phyloP scores from a whole-genome alignment of 495 filamentous ascomycete genomes.

The Penicillium verhagenii region DNA sequence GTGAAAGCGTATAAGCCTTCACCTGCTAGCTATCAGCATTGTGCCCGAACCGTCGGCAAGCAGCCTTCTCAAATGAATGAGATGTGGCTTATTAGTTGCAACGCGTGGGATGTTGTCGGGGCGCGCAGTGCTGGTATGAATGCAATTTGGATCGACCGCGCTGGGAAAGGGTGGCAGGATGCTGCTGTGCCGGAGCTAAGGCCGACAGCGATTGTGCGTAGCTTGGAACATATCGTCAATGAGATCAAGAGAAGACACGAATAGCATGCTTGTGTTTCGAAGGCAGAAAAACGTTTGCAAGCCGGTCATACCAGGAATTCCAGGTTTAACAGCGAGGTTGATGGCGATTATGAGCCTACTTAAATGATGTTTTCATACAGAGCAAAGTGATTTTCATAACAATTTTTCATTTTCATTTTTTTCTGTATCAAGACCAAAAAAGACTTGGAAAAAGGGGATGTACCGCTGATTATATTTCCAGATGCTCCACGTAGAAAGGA shows the following conservation, averaged over 20 bases:
- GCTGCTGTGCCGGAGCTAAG: slow-evolving; percentile 20
- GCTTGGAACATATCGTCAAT: slow-evolving; percentile 29
- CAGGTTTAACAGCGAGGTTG: background rate
- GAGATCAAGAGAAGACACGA: slow-evolving; percentile 18
- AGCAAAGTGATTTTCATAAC: background rate
- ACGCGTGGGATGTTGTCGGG: slow-evolving; percentile 75
- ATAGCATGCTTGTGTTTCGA: background rate
- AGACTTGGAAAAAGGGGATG: slow-evolving; percentile 24
- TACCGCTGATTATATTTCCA: slow-evolving; percentile 52
- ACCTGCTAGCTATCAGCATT: slow-evolving; percentile 58
- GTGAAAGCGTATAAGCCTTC: slow-evolving; percentile 67
- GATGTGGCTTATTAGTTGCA: slow-evolving; percentile 73
- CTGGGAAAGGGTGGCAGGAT: slow-evolving; percentile 44
- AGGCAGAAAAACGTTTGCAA: too few relatives aligned
- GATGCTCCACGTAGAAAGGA: slow-evolving; percentile 48
- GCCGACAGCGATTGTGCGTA: slow-evolving; percentile 31
- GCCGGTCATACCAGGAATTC: too few relatives aligned
- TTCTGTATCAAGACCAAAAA: background rate
- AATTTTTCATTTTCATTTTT: background rate
- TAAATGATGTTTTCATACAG: background rate
- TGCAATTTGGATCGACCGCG: slow-evolving; percentile 69
- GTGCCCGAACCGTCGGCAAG: slow-evolving; percentile 54
- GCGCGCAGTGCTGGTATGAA: slow-evolving; percentile 48
- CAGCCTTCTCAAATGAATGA: slow-evolving; percentile 42
- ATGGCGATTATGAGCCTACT: background rate